Percentiles rank a stretch among this genome's conserved stretches.
Evolutionary conservation across 352 stramenopile genomes (phyloP).

Genomic region (Globisporangium solare): DNA sequence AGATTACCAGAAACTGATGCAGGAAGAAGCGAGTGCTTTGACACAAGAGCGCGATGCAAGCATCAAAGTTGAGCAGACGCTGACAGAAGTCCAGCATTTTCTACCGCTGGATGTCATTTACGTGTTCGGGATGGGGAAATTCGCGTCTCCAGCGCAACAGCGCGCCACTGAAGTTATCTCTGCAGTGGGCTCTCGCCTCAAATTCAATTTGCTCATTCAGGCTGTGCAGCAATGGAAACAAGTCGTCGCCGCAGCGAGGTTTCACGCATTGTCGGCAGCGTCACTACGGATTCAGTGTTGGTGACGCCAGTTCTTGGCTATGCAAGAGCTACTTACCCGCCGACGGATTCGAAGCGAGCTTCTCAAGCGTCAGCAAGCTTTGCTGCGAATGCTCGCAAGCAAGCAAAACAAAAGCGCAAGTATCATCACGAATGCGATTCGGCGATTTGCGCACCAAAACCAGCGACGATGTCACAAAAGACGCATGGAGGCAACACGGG

Average conservation of each 20-base stretch:
- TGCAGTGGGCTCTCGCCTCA: constrained; percentile 36
- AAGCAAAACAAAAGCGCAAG: constrained; percentile 38
- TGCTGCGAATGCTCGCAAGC: constrained; percentile 39
- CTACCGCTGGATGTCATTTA: constrained; percentile 69
- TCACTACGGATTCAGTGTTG: constrained; percentile 44
- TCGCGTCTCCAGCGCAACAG: constrained; percentile 61
- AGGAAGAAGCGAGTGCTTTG: constrained; percentile 8
- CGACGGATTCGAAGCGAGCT: constrained; percentile 33
- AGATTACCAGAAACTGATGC: constrained; percentile 10
- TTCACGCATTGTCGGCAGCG: constrained; percentile 12
- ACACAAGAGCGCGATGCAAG: constrained; percentile 21
- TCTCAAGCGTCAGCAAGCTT: constrained; percentile 30
- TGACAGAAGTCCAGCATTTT: constrained; percentile 49
- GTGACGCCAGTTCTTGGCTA: constrained; percentile 45
- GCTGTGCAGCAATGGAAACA: constrained; percentile 44
- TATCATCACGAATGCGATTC: constrained; percentile 41
- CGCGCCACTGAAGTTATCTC: constrained; percentile 41
- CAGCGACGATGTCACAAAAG: constrained; percentile 4
- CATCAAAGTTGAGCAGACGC: constrained; percentile 32
- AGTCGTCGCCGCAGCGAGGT: constrained; percentile 14
- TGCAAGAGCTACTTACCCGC: constrained; percentile 18
- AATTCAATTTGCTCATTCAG: constrained; percentile 31
- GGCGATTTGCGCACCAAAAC: constrained; percentile 14
- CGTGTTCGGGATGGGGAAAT: constrained; percentile 44
- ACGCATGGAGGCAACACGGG: constrained; percentile 20